A percentile compares a stretch with the other conserved stretches of the same genome.
Conservation (phyloP, 805 yeast genomes). For the Yamadazyma kitorensis region DNA sequence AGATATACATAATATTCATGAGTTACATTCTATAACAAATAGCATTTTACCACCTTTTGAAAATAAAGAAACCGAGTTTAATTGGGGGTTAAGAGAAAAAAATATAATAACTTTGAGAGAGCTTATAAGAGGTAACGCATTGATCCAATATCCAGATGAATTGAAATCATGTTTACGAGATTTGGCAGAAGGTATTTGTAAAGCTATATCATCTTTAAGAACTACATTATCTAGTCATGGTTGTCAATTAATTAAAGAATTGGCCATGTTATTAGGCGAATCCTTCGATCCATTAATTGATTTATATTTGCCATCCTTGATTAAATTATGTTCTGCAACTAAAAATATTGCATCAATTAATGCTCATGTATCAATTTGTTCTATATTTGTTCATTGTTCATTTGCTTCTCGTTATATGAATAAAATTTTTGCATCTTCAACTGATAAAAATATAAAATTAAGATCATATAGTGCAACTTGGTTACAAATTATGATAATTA, state of each 20-base stretch:
- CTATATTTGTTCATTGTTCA: slow-evolving; percentile 54
- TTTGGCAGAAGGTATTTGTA: slow-evolving; percentile 54
- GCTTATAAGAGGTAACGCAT: slow-evolving; percentile 55
- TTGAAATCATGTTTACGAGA: slow-evolving; percentile 31
- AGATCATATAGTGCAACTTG: slow-evolving; percentile 68
- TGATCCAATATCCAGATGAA: slow-evolving; percentile 31
- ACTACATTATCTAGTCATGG: slow-evolving; percentile 79
- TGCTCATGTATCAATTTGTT: slow-evolving; percentile 53
- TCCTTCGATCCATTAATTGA: slow-evolving; percentile 51
- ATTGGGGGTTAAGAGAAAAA: slow-evolving; percentile 77
- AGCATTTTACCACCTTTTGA: slow-evolving; percentile 40
- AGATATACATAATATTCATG: slow-evolving; percentile 22
- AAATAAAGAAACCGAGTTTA: slow-evolving; percentile 81
- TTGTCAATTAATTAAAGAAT: slow-evolving; percentile 73
- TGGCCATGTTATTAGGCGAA: slow-evolving; percentile 39
- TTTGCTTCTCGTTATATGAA: slow-evolving; percentile 51
- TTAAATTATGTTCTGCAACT: slow-evolving; percentile 56
- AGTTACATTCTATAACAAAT: slow-evolving; percentile 16
- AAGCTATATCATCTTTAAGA: slow-evolving; percentile 69
- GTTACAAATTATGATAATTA: slow-evolving; percentile 58
- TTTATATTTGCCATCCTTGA: slow-evolving; percentile 42
- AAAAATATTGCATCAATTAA: slow-evolving; percentile 62
- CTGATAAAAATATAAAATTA: slow-evolving; percentile 71
- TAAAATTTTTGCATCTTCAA: slow-evolving; percentile 48
- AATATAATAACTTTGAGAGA: slow-evolving; percentile 55